Evolutionary conservation across 2,329 filamentous ascomycete species (phyloP), one percentile per base, ranked within the genome.

Genomic region (Dactylonectria macrodidyma): DNA sequence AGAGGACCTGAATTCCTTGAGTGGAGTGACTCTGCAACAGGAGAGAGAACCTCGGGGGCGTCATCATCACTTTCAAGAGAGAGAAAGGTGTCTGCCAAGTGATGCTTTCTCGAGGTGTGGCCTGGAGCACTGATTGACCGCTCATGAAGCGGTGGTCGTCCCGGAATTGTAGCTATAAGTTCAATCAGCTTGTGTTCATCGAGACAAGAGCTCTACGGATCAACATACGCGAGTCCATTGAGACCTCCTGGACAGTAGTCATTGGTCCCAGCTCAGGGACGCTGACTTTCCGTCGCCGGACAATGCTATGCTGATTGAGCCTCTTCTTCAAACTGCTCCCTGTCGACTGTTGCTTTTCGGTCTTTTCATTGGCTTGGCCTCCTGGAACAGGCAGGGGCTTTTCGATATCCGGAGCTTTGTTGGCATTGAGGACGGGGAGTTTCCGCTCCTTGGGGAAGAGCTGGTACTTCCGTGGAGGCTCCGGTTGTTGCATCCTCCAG

Each of bases 191-290:
- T 61, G 10, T 12, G 33, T 16, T 24, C 24, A 46, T 30, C 51
- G 16, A 46, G 52, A 4, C 26, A 30, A 41, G 10, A 9, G 2
- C 24, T 7, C 26, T 12, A 14, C 14, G 9, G 3, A 44, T 12
- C 19, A 59, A 84, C 90, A 83, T 84, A 93, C 91, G 91, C 74
- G 91, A 92, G 80, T 93, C 91, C 89, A 92, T 92, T 59, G 89
- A 79, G 56, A 87, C 80, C 76, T 92, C 90, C 70, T 92, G 89
- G 14, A 92, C 90, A 1, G 90, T 92, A 5, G 90, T 91, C 90
- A 92, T 91, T 38, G 89, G 89, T 2, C 89, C 90, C 56, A 91
- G 79, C 68, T 92, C 91, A 10, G 89, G 87, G 14, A 91, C 87
- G 78, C 88, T 91, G 72, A 88, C 82, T 76, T 92, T 92, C 70